A percentile compares a stretch with the other conserved stretches of the same genome.
phyloP scores from a whole-genome alignment of 805 yeast species.

The Aciculoconidium aculeatum region DNA sequence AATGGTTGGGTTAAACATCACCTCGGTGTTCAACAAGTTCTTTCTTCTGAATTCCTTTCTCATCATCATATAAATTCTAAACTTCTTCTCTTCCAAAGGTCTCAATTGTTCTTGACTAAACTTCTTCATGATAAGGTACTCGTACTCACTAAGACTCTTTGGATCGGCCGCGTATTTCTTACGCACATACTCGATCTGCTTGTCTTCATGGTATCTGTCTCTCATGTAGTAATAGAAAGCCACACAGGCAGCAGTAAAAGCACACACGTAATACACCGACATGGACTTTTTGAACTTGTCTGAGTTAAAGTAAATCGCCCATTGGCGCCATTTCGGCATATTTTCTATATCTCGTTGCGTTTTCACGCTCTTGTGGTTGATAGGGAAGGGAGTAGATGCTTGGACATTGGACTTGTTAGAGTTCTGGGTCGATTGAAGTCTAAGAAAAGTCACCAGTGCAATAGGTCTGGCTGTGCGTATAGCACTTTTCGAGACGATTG shows the following conservation, averaged over 20 bases:
- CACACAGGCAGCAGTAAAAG: constrained; percentile 49
- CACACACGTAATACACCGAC: constrained; percentile 59
- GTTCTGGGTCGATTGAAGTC: constrained; percentile 8
- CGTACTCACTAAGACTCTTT: constrained; percentile 51
- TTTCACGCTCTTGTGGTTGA: constrained; percentile 24
- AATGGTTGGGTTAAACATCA: constrained; percentile 36
- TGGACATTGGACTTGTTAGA: no score
- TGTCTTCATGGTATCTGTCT: constrained; percentile 59
- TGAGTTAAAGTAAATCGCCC: constrained; percentile 41
- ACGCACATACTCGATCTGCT: constrained; percentile 43
- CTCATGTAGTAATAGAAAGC: constrained; percentile 63
- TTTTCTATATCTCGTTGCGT: constrained; percentile 21
- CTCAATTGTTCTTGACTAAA: constrained; percentile 51
- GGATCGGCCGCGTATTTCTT: constrained; percentile 32
- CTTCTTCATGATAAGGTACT: constrained; percentile 55
- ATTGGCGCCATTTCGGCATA: constrained; percentile 33
- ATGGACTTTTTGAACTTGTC: constrained; percentile 52
- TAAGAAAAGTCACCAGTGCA: constrained; percentile 3
- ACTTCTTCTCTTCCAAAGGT: constrained; percentile 57
- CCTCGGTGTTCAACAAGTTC: constrained; percentile 26
- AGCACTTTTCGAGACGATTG: no score
- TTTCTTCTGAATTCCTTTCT: constrained; percentile 38
- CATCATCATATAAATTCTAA: constrained; percentile 54
- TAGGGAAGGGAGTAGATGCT: constrained; percentile 35
- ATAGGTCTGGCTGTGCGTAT: no score